Evolutionary conservation across 345 rosid genomes (phyloP).

Genomic region (Chamaenerion angustifolium): DNA sequence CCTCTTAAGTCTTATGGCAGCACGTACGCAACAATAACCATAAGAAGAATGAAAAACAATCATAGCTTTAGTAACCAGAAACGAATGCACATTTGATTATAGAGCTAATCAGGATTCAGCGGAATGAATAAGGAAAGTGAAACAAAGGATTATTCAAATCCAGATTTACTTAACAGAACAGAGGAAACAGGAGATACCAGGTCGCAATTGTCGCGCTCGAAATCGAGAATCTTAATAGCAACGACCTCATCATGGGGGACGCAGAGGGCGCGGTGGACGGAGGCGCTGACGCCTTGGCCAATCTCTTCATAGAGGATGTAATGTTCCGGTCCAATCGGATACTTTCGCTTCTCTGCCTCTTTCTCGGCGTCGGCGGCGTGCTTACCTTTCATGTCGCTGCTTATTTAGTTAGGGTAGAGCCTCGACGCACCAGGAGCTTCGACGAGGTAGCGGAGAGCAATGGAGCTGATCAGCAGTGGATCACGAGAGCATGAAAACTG

Average conservation of each 20-base stretch:
- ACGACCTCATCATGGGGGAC: conserved; percentile 57
- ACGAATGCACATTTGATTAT: no score
- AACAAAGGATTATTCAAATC: not conserved
- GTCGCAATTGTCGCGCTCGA: conserved; percentile 81
- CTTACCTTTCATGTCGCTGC: not conserved
- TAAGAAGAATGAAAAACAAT: no score
- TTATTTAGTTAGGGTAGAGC: no score
- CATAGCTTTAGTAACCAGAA: no score
- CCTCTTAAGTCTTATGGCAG: no score
- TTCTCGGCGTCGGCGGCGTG: conserved; percentile 5
- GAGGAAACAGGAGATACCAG: conserved; percentile 33
- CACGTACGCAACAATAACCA: no score
- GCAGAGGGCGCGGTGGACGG: conserved; percentile 76
- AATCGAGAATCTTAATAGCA: conserved; percentile 92
- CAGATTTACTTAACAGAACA: not conserved
- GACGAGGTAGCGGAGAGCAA: not conserved
- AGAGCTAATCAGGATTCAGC: no score
- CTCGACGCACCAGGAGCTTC: not conserved
- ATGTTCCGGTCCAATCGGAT: conserved; percentile 70
- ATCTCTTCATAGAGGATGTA: conserved; percentile 65
- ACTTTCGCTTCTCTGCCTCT: conserved; percentile 84
- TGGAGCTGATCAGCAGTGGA: not conserved
- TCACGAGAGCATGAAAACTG: not conserved
- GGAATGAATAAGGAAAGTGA: not conserved
- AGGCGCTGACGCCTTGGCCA: conserved; percentile 88